Evolutionary conservation across 2,329 filamentous ascomycete species (phyloP).

Genomic region (Penicillium sp.): DNA sequence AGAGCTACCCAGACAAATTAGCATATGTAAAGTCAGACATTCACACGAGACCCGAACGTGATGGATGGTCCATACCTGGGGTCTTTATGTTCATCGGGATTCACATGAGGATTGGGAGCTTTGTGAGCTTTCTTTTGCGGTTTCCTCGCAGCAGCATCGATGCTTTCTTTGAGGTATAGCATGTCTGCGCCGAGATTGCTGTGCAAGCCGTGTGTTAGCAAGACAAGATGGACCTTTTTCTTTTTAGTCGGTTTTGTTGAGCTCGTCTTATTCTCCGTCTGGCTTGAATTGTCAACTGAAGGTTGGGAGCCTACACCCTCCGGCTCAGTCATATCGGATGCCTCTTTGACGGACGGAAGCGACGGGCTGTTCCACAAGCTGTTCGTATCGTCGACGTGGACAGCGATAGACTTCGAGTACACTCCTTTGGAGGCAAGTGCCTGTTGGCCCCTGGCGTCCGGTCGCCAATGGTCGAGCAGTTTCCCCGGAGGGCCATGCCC

Average conservation of each 20-base stretch:
- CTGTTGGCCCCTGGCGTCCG: slow-evolving; percentile 55
- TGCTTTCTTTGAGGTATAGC: slow-evolving; percentile 96
- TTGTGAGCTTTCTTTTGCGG: slow-evolving; percentile 64
- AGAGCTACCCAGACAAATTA: background rate
- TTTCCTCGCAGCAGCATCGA: slow-evolving; percentile 78
- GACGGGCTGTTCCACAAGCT: slow-evolving; percentile 90
- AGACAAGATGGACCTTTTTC: slow-evolving; percentile 78
- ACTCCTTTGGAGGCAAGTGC: slow-evolving; percentile 71
- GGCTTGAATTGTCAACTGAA: slow-evolving; percentile 12
- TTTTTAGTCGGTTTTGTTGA: slow-evolving; percentile 30
- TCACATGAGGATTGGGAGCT: slow-evolving; percentile 42
- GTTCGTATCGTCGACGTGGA: slow-evolving; percentile 85
- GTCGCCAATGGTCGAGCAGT: slow-evolving; percentile 74
- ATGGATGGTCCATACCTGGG: background rate
- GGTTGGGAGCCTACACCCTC: slow-evolving; percentile 22
- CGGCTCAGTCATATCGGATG: slow-evolving; percentile 38
- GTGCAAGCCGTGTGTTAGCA: slow-evolving; percentile 91
- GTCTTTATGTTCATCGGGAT: background rate
- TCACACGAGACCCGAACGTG: background rate
- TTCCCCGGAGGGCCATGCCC: slow-evolving; percentile 64
- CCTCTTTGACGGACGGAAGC: slow-evolving; percentile 61
- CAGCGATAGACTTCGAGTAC: slow-evolving; percentile 75
- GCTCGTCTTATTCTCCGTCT: slow-evolving; percentile 4
- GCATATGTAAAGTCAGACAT: background rate
- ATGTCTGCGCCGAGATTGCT: slow-evolving; percentile 96